Evolutionary conservation across 352 stramenopile genomes (phyloP).

Genomic region (Globisporangium nunn): DNA sequence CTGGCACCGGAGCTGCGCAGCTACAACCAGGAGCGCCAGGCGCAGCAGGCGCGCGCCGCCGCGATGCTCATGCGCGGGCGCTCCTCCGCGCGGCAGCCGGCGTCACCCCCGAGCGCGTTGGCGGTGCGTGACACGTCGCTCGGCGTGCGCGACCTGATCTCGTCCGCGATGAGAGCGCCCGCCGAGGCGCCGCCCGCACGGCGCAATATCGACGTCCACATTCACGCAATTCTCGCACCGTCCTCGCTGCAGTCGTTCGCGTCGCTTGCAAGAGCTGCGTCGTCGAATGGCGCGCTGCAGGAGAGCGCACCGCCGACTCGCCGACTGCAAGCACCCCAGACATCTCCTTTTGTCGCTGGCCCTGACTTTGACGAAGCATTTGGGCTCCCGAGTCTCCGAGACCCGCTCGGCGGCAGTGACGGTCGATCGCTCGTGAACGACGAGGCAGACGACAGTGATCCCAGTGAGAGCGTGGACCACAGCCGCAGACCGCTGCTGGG

Average conservation of each 20-base stretch:
- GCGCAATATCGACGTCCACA: slow-evolving; percentile 83
- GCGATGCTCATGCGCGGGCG: background rate
- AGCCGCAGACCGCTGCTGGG: slow-evolving; percentile 54
- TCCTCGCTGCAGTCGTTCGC: slow-evolving; percentile 65
- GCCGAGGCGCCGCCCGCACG: slow-evolving; percentile 26
- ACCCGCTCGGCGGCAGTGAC: slow-evolving; percentile 16
- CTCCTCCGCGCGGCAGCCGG: slow-evolving; percentile 5
- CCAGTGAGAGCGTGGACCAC: slow-evolving; percentile 27
- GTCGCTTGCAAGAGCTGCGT: slow-evolving; percentile 21
- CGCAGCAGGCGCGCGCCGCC: slow-evolving; percentile 18
- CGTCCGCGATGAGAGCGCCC: slow-evolving; percentile 19
- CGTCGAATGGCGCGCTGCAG: slow-evolving; percentile 6
- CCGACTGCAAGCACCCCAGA: slow-evolving; percentile 14
- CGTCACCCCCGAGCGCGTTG: slow-evolving; percentile 6
- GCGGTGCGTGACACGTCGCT: slow-evolving; percentile 41
- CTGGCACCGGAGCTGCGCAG: slow-evolving; percentile 40
- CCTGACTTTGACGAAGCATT: slow-evolving; percentile 34
- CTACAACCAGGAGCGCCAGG: slow-evolving; percentile 25
- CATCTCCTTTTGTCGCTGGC: slow-evolving; percentile 17
- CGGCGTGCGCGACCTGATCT: slow-evolving; percentile 59
- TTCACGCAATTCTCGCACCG: slow-evolving; percentile 79
- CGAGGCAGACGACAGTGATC: slow-evolving; percentile 18
- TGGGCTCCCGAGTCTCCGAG: slow-evolving; percentile 23
- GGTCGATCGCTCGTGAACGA: slow-evolving; percentile 24
- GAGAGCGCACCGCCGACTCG: slow-evolving; percentile 3